A percentile compares a stretch with the other conserved stretches of the same genome.
Evolutionary conservation across 192 early-diverging fungal genomes (phyloP).

Genomic region (Coemansia sp.): DNA sequence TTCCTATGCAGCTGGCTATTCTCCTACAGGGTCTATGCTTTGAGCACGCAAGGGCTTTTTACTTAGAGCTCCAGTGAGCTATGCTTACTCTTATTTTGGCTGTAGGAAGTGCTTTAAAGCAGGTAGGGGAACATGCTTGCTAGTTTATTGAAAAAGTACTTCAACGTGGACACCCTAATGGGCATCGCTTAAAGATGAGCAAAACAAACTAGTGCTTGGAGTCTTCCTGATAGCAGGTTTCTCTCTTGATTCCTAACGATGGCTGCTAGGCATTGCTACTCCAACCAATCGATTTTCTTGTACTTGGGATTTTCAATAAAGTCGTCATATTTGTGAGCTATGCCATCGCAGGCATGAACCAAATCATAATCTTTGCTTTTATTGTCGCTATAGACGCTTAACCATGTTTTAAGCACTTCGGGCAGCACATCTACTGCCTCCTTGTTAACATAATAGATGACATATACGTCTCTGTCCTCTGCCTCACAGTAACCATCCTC

Average conservation of each 20-base stretch:
- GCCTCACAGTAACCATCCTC: background rate
- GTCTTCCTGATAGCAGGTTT: background rate
- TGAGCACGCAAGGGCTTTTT: background rate
- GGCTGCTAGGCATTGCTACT: background rate
- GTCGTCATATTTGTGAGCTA: background rate
- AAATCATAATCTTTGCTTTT: background rate
- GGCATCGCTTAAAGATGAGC: background rate
- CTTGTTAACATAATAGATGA: background rate
- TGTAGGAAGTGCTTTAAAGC: background rate
- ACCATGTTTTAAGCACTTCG: background rate
- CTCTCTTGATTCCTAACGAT: background rate
- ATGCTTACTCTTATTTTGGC: too few species aligned
- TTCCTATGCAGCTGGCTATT: background rate
- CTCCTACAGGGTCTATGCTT: background rate
- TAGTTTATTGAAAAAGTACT: background rate
- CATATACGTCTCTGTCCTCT: background rate
- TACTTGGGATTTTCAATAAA: background rate
- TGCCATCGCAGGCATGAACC: background rate
- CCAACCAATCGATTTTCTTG: background rate
- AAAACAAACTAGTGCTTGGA: background rate
- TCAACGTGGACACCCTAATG: background rate
- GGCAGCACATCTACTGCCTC: background rate
- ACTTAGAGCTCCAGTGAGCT: background rate
- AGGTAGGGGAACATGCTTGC: background rate
- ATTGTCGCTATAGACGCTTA: background rate